Evolutionary conservation across 164 flowering plant genomes (phyloP).

Genomic region (Umbellularia californica): DNA sequence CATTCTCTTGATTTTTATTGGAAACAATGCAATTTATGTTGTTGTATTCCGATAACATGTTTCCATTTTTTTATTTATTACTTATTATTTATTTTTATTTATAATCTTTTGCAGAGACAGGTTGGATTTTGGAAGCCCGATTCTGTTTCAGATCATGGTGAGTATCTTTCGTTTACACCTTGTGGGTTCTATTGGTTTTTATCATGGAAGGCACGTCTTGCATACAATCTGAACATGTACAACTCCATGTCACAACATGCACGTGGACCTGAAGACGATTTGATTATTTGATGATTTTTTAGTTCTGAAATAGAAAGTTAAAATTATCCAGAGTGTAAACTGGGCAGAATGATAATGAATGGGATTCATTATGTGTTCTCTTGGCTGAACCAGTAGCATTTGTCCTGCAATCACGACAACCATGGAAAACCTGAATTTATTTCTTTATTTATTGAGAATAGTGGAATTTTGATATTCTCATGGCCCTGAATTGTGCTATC

Average conservation of each 20-base stretch:
- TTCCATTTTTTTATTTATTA: background rate
- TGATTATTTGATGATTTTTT: background rate
- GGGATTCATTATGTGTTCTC: background rate
- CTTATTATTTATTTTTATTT: background rate
- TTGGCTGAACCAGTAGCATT: background rate
- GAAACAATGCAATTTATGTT: background rate
- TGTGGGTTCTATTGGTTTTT: background rate
- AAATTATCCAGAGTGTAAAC: background rate
- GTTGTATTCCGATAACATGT: background rate
- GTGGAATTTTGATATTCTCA: too few species aligned
- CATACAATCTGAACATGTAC: background rate
- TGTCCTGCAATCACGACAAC: background rate
- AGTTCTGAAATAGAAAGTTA: background rate
- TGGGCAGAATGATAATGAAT: background rate
- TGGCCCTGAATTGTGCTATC: background rate
- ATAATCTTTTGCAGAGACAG: slow-evolving; percentile 42
- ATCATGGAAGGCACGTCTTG: background rate
- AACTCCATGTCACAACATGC: background rate
- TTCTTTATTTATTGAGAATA: background rate
- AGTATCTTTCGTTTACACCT: slow-evolving; percentile 11
- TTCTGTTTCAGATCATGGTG: slow-evolving; percentile 36
- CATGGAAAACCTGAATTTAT: too few species aligned
- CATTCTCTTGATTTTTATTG: background rate
- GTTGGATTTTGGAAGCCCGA: slow-evolving; percentile 58
- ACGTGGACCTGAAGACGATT: background rate